These are phyloP conservation scores for Mycena metata DNA, from an alignment of 768 basidiomycete genomes.

Conservation along the genomic window DNA sequence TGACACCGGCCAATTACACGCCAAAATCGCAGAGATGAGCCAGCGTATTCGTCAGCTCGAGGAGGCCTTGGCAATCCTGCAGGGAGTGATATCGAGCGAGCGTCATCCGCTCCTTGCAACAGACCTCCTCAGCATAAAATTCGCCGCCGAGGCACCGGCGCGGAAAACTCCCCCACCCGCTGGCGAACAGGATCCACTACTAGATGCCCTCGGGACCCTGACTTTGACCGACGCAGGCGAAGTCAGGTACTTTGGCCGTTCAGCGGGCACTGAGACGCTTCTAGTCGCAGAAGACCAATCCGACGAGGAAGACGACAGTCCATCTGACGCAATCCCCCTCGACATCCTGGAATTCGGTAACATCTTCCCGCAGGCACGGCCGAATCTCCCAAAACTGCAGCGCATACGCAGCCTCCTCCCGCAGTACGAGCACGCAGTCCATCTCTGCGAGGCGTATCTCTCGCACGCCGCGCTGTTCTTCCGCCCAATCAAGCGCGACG, in stretches of 20 bases:
- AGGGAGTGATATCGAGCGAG: conserved; percentile 67
- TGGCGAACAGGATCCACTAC: conserved; percentile 52
- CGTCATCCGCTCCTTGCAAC: conserved; percentile 72
- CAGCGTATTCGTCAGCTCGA: conserved; percentile 78
- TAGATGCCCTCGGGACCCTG: conserved; percentile 75
- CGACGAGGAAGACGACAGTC: conserved; percentile 38
- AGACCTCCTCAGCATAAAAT: conserved; percentile 68
- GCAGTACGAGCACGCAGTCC: conserved; percentile 54
- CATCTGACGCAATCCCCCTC: conserved; percentile 37
- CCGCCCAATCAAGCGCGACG: conserved; percentile 63
- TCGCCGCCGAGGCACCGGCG: conserved; percentile 65
- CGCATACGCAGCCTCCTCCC: conserved; percentile 60
- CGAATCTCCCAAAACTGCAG: conserved; percentile 47
- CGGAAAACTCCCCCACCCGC: conserved; percentile 33
- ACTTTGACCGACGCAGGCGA: conserved; percentile 72
- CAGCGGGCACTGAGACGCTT: conserved; percentile 72
- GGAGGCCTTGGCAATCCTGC: conserved; percentile 74
- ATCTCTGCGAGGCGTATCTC: conserved; percentile 59
- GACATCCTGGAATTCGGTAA: conserved; percentile 55
- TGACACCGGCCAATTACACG: conserved; percentile 74
- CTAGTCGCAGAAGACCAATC: conserved; percentile 40
- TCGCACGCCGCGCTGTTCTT: conserved; percentile 64
- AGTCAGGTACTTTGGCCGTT: conserved; percentile 74
- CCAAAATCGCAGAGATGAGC: conserved; percentile 76
- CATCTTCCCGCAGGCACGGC: conserved; percentile 55